Evolutionary conservation across 345 rosid species (phyloP).

Genomic region (Erysimum cheiranthoides): DNA sequence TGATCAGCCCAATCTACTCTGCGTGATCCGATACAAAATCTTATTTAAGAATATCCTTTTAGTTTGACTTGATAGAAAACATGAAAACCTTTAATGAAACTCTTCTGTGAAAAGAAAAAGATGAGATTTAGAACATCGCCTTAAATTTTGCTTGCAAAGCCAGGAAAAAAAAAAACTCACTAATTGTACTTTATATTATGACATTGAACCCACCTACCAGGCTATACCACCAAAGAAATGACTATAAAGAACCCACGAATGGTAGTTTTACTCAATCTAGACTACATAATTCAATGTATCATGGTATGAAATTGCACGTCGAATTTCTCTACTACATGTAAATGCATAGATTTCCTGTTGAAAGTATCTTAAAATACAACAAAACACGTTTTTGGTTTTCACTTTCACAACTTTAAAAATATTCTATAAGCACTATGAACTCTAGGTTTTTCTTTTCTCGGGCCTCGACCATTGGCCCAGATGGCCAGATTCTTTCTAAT

Average conservation of each 20-base stretch:
- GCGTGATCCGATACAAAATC: conserved; percentile 28
- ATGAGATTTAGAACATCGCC: background rate
- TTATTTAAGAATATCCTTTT: background rate
- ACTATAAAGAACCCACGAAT: background rate
- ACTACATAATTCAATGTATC: background rate
- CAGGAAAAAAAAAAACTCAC: background rate
- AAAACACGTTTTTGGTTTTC: no score
- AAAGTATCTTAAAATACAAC: no score
- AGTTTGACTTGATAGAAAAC: conserved; percentile 1
- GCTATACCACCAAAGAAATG: background rate
- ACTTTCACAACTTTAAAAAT: no score
- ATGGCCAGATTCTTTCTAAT: no score
- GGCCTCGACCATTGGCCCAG: no score
- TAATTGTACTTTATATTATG: background rate
- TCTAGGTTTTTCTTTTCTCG: no score
- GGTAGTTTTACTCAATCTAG: background rate
- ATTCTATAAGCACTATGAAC: no score
- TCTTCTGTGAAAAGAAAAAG: background rate
- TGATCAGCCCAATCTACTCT: conserved; percentile 18
- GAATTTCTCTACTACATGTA: no score
- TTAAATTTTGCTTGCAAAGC: background rate
- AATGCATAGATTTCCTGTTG: no score
- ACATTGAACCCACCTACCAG: background rate
- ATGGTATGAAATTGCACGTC: no score
- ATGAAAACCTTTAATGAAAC: conserved; percentile 5